A percentile compares a stretch with the other conserved stretches of the same genome.
Conservation (phyloP, 495 filamentous ascomycete genomes). For the Geoglossum glabrum region DNA sequence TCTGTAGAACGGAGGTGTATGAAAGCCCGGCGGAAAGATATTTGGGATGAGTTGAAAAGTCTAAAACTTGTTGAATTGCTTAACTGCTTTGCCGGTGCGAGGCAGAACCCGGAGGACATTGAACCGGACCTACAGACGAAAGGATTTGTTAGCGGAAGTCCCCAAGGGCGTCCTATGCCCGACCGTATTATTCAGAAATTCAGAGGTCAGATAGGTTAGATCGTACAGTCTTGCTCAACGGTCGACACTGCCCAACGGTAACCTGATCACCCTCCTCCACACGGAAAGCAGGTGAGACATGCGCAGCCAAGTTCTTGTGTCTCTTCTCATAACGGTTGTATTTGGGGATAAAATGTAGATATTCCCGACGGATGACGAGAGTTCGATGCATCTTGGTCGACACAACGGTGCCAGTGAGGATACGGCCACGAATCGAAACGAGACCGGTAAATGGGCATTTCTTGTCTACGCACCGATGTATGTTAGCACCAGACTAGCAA, state of each 20-base stretch:
- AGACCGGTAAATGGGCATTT: constrained; percentile 99
- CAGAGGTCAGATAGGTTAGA: not conserved
- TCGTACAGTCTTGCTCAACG: constrained; percentile 95
- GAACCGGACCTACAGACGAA: constrained; percentile 63
- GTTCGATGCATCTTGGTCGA: constrained; percentile 99
- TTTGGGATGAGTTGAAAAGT: constrained; percentile 5
- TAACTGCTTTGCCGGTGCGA: constrained; percentile 88
- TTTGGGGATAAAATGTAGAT: constrained; percentile 98
- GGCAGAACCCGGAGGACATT: constrained; percentile 96
- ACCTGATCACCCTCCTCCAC: constrained; percentile 98
- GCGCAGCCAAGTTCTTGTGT: constrained; percentile 97
- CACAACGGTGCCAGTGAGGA: constrained; percentile 95
- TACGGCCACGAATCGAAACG: constrained; percentile 98
- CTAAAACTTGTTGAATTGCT: constrained; percentile 97
- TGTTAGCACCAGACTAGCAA: constrained; percentile 1
- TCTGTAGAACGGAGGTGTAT: not conserved
- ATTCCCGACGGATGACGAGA: constrained; percentile 97
- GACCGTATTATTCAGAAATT: not conserved
- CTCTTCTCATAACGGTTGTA: constrained; percentile 99
- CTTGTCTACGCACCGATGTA: constrained; percentile 53
- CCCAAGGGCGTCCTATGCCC: not conserved
- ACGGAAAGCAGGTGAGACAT: constrained; percentile 99
- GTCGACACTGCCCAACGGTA: constrained; percentile 96
- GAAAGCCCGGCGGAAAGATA: not conserved
- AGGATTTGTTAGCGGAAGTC: not conserved